Percentiles rank a stretch among this genome's conserved stretches.
These are phyloP conservation scores for Paramecium biaurelia DNA, from an alignment of 73 alveolate species.

Conservation along the genomic window DNA sequence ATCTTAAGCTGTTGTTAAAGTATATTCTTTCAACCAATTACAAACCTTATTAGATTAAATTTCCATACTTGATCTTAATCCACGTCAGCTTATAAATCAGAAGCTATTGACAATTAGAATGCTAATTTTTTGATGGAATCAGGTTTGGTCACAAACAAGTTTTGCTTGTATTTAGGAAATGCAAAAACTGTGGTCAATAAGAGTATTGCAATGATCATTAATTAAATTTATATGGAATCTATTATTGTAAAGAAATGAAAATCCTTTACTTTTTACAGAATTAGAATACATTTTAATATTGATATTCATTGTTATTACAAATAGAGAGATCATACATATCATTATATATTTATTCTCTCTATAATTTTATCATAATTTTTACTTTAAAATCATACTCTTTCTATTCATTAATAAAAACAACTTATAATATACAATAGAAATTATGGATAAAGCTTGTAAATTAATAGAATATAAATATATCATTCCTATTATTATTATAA, in stretches of 20 bases:
- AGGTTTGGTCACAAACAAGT: background rate
- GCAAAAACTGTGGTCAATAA: slow-evolving; percentile 14
- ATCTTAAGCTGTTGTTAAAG: background rate
- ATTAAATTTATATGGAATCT: slow-evolving; percentile 40
- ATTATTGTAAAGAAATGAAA: background rate
- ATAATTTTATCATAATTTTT: too few species aligned
- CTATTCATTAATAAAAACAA: too few species aligned
- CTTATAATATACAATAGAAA: too few species aligned
- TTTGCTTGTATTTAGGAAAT: background rate
- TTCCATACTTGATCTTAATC: background rate
- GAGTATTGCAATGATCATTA: slow-evolving; percentile 9
- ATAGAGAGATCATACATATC: too few species aligned
- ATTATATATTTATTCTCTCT: too few species aligned
- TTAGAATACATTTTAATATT: too few species aligned
- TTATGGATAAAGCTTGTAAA: background rate
- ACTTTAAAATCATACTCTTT: too few species aligned
- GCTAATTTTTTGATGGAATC: background rate
- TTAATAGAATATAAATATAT: background rate
- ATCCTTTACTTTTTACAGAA: background rate
- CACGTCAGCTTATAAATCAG: background rate
- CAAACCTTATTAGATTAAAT: background rate
- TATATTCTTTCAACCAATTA: background rate
- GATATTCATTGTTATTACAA: too few species aligned
- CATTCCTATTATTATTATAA: background rate
- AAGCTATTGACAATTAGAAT: background rate